Evolutionary conservation across 768 basidiomycete genomes (phyloP).

Genomic region (Psilocybe azurescens): DNA sequence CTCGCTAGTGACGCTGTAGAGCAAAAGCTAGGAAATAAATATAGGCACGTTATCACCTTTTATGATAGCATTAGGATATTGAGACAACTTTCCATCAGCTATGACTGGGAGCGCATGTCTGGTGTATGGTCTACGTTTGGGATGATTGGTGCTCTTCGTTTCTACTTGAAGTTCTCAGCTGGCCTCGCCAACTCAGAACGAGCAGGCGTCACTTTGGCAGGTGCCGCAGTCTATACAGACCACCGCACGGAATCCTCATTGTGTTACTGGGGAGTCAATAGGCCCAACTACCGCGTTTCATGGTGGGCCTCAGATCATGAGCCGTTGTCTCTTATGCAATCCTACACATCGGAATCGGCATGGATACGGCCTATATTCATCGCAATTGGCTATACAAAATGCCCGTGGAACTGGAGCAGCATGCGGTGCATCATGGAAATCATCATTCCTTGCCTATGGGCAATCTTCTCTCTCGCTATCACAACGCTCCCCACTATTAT

Average conservation of each 20-base stretch:
- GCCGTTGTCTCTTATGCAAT: not conserved
- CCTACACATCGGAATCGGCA: not conserved
- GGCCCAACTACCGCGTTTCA: not conserved
- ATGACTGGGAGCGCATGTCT: slow-evolving; percentile 6
- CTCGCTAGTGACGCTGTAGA: not conserved
- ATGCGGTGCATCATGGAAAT: slow-evolving; percentile 1
- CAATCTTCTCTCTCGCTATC: not conserved
- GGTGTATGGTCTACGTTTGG: slow-evolving; percentile 2
- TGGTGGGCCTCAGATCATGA: not conserved
- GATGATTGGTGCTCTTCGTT: slow-evolving; percentile 1
- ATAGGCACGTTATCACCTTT: not conserved
- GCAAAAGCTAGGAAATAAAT: not conserved
- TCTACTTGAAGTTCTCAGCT: slow-evolving; percentile 2
- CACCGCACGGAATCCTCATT: not conserved
- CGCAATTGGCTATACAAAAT: not conserved
- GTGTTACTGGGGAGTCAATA: slow-evolving; percentile 5
- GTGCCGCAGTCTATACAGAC: not conserved
- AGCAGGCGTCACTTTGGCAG: not conserved
- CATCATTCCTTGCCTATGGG: not conserved
- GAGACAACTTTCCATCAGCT: not conserved
- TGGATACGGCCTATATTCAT: slow-evolving; percentile 1
- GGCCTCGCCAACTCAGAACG: not conserved
- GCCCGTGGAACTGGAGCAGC: slow-evolving; percentile 1
- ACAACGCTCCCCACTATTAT: not conserved
- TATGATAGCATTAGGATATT: not conserved